Conservation (phyloP, 2,329 filamentous ascomycete species). For the Ophiostoma tasmaniense region DNA sequence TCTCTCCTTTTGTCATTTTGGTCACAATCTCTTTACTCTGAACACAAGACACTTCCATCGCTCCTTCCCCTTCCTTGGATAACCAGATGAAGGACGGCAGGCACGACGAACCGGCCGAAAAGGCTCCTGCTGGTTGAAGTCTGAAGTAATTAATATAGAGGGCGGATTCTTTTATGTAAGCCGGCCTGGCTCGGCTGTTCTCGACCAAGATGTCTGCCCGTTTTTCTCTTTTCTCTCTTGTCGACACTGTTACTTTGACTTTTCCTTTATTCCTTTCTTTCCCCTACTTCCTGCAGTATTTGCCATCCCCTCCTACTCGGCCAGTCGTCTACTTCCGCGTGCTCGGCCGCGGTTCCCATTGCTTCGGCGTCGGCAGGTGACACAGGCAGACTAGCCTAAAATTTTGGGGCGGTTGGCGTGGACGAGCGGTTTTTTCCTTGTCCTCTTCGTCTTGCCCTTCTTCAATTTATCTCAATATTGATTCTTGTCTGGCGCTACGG, state of each 20-base stretch:
- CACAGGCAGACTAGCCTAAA: neutral
- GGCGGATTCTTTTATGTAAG: neutral
- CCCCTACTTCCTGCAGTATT: neutral
- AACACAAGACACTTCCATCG: neutral
- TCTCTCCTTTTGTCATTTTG: neutral
- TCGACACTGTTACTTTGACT: neutral
- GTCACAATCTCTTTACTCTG: neutral
- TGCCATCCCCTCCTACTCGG: no score
- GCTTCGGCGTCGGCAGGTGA: slow-evolving; percentile 11
- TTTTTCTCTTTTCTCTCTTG: neutral
- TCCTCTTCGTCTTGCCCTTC: neutral
- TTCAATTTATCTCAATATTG: neutral
- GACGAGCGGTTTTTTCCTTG: neutral
- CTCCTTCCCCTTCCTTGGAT: neutral
- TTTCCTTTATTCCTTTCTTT: neutral
- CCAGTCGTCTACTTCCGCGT: neutral
- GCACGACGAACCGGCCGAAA: neutral
- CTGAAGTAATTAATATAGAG: neutral
- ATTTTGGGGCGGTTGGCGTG: slow-evolving; percentile 7
- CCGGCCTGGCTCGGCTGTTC: slow-evolving; percentile 6
- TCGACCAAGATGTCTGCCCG: neutral
- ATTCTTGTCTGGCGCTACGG: neutral
- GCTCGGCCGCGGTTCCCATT: neutral
- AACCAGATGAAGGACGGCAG: neutral
- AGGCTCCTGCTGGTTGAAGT: neutral